phyloP scores from a whole-genome alignment of 495 filamentous ascomycete genomes.

The Penicillium taxi region DNA sequence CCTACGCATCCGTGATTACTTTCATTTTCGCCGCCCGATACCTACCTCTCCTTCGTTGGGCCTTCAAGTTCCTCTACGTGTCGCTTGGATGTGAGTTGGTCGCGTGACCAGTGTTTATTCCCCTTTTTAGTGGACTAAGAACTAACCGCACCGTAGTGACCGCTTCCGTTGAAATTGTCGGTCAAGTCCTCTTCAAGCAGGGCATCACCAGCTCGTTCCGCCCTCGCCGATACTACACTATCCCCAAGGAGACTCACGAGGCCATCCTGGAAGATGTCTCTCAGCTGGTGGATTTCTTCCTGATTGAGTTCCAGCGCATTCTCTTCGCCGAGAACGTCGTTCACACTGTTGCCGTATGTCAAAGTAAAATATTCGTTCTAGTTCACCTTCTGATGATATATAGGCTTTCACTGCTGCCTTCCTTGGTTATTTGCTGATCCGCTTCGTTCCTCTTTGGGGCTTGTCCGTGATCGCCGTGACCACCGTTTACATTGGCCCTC shows the following conservation, averaged over 20 bases:
- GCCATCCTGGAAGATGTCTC: slow-evolving; percentile 72
- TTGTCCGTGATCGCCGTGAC: slow-evolving; percentile 70
- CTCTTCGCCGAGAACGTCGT: slow-evolving; percentile 89
- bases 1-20: slow-evolving; percentile 62
- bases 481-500: slow-evolving; percentile 73
- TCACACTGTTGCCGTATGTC: slow-evolving; percentile 68
- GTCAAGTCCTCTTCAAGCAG: slow-evolving; percentile 64
- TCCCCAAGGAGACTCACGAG: slow-evolving; percentile 79
- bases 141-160: slow-evolving; percentile 50
- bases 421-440: slow-evolving; percentile 86
- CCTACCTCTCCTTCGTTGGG: slow-evolving; percentile 77
- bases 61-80: slow-evolving; percentile 76
- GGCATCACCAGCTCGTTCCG: slow-evolving; percentile 82
- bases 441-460: slow-evolving; percentile 89
- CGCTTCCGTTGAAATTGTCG: slow-evolving; percentile 66
- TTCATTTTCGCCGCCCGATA: slow-evolving; percentile 89
- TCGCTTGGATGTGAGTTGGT: slow-evolving; percentile 51
- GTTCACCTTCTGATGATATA: slow-evolving; percentile 14
- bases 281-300: slow-evolving; percentile 93
- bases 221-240: slow-evolving; percentile 84
- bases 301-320: slow-evolving; percentile 92
- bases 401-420: slow-evolving; percentile 75
- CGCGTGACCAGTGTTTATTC: slow-evolving; percentile 10
- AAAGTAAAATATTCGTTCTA: slow-evolving; percentile 1
- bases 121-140: slow-evolving; percentile 6